phyloP scores from a whole-genome alignment of 768 basidiomycete genomes.

The Harrya chromipes region DNA sequence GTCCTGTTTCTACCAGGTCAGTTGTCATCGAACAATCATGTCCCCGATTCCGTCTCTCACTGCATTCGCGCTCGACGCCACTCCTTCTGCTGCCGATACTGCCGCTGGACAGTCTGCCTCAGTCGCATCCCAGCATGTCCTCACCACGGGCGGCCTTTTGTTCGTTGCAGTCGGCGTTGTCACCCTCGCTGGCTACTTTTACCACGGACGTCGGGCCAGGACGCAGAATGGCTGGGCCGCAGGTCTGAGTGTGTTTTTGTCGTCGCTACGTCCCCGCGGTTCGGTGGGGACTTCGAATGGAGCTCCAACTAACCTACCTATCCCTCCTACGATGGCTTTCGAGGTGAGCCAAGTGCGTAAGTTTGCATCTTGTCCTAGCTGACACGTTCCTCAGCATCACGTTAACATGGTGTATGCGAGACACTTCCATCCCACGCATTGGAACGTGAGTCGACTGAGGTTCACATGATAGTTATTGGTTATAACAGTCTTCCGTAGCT shows the following conservation, averaged over 20 bases:
- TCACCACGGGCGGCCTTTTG: constrained; percentile 15
- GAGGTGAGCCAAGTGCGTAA: constrained; percentile 1
- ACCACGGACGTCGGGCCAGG: constrained; percentile 3
- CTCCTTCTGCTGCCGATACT: constrained; percentile 2
- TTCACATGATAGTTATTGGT: neutral
- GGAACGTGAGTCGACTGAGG: constrained; percentile 13
- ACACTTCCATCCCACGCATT: constrained; percentile 21
- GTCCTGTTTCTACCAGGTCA: neutral
- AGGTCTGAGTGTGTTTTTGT: constrained; percentile 2
- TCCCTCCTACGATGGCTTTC: constrained; percentile 9
- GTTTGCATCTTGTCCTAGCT: neutral
- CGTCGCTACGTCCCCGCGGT: constrained; percentile 6
- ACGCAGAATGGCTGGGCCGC: constrained; percentile 9
- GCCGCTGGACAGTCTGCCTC: neutral
- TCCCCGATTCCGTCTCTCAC: constrained; percentile 16
- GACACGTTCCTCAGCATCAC: constrained; percentile 5
- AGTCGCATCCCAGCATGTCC: neutral
- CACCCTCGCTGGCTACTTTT: constrained; percentile 11
- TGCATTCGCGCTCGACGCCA: neutral
- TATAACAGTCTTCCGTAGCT: neutral
- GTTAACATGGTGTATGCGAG: constrained; percentile 23
- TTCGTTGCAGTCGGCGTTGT: constrained; percentile 11
- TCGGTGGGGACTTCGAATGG: neutral
- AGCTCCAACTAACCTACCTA: neutral
- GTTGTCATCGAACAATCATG: constrained; percentile 10